Conservation (phyloP, 345 rosid genomes). For the Sisymbrium irio region DNA sequence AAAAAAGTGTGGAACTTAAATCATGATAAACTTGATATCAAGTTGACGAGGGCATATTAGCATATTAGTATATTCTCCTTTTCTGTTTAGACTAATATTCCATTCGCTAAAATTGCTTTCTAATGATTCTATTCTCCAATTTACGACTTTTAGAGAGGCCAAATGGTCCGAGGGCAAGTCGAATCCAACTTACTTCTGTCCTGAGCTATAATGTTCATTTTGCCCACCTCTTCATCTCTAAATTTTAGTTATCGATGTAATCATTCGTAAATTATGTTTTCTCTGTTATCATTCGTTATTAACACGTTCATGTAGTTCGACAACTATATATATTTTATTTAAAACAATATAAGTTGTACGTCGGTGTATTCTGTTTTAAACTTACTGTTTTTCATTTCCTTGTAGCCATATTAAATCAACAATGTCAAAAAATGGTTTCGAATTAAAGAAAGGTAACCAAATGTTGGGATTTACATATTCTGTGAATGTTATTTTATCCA, state of each 20-base stretch:
- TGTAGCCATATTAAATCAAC: too few species aligned
- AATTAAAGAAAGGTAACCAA: background rate
- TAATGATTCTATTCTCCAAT: slow-evolving; percentile 19
- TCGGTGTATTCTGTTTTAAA: background rate
- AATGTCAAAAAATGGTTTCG: too few species aligned
- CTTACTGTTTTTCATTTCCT: background rate
- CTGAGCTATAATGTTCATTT: slow-evolving; percentile 1
- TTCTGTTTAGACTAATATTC: slow-evolving; percentile 10
- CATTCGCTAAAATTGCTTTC: background rate
- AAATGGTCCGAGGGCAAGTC: slow-evolving; percentile 16
- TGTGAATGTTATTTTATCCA: background rate
- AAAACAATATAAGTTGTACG: too few species aligned
- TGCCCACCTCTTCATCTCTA: background rate
- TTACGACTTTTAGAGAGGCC: slow-evolving; percentile 11
- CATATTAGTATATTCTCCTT: slow-evolving; percentile 29
- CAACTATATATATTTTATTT: background rate
- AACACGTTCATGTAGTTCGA: background rate
- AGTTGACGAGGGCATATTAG: slow-evolving; percentile 23
- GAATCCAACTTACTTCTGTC: slow-evolving; percentile 23
- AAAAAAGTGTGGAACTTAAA: background rate
- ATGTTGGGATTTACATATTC: background rate
- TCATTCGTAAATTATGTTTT: background rate
- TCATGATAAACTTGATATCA: background rate
- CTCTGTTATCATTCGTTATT: background rate
- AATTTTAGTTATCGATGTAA: background rate